phyloP scores from a whole-genome alignment of 257 asterid genomes.

The Nicotiana tomentosiformis region DNA sequence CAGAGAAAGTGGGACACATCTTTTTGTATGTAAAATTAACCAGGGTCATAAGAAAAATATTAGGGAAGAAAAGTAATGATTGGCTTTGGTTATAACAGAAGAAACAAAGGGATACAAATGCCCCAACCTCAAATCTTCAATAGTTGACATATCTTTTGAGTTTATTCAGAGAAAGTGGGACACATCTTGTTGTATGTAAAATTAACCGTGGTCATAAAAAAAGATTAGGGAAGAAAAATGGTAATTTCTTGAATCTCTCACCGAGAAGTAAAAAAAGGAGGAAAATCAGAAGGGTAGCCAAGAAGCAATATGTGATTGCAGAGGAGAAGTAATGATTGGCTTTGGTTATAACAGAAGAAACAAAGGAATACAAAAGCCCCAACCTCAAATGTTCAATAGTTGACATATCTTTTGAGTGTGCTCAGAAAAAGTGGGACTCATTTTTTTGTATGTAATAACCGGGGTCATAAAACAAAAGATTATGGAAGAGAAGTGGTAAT shows the following conservation, averaged over 20 bases:
- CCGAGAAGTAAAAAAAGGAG: neutral
- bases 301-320: neutral
- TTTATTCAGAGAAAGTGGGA: neutral
- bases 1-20: neutral
- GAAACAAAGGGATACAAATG: neutral
- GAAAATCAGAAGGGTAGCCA: neutral
- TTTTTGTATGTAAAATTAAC: neutral
- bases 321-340: neutral
- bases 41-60: neutral
- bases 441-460: neutral
- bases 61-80: neutral
- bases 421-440: neutral
- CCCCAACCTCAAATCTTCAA: neutral
- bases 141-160: conserved; percentile 4
- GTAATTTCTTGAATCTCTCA: neutral
- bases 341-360: neutral
- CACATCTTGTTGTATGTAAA: neutral
- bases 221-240: neutral
- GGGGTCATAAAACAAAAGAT: neutral
- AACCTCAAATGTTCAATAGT: neutral
- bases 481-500: neutral
- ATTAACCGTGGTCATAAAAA: neutral
- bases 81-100: neutral
- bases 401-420: neutral
- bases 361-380: neutral